These are phyloP conservation scores for Immersiporthe knoxdaviesiana DNA, from an alignment of 2,329 filamentous ascomycete species.

Conservation along the genomic window DNA sequence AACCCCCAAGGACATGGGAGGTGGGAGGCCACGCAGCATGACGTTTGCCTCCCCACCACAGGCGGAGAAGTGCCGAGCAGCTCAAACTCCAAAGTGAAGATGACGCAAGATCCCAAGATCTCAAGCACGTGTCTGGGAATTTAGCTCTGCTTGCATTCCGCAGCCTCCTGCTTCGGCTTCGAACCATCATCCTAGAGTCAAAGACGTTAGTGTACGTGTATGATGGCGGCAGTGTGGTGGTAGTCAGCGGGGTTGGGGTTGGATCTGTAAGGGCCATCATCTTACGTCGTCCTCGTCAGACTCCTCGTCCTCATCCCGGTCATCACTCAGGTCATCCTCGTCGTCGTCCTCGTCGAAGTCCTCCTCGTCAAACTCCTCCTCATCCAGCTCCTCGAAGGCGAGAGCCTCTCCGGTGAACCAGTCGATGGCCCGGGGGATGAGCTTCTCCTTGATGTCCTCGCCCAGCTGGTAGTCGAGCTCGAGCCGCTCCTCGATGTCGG, in stretches of 20 bases:
- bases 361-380: conserved; percentile 79
- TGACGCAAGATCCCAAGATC: conserved; percentile 28
- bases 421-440: conserved; percentile 96
- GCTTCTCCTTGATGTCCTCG: conserved; percentile 99
- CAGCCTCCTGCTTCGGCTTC: conserved; percentile 91
- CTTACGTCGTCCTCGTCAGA: conserved; percentile 75
- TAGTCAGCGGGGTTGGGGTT: conserved; percentile 5
- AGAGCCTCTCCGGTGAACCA: conserved; percentile 99
- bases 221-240: conserved; percentile 13
- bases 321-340: conserved; percentile 83
- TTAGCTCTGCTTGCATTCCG: conserved; percentile 96
- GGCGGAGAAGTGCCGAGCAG: conserved; percentile 16
- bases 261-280: too few species aligned
- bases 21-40: conserved; percentile 19
- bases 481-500: conserved; percentile 94
- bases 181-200: conserved; percentile 74
- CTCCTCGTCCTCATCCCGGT: conserved; percentile 81
- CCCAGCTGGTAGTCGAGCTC: conserved; percentile 98
- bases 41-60: conserved; percentile 15
- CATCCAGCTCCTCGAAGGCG: conserved; percentile 89
- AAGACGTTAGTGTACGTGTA: conserved; percentile 34
- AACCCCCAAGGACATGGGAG: conserved; percentile 9
- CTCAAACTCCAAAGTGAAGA: conserved; percentile 10
- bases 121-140: conserved; percentile 32
- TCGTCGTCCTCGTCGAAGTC: conserved; percentile 91